Evolutionary conservation across 495 filamentous ascomycete genomes (phyloP), one percentile per base, ranked within the genome.

Genomic region (Platismatia glauca): DNA sequence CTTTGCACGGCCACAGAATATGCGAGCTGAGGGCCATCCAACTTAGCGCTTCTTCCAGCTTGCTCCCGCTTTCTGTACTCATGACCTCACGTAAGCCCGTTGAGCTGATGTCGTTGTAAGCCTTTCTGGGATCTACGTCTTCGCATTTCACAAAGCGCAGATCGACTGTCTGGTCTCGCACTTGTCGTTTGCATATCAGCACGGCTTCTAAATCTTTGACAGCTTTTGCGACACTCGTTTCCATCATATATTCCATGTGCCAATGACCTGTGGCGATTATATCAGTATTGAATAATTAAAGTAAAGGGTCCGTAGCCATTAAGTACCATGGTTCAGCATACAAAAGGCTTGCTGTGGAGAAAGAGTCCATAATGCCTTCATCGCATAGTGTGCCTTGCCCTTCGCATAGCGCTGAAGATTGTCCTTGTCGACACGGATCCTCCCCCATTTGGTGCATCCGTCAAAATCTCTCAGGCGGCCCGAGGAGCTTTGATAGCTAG

Each of bases 141-240:
- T 55, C 48, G 12, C 37, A 50, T 31, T 55, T 53, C 12, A 61
- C 35, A 20, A 61, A 61, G 20, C 59, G 59, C 7, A 61, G 33
- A 20, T 7, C 38, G 0, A 24, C 6, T 27, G 43, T 52, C 1
- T 11, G 55, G n/a, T 22, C 46, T 0, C 3, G 0, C 31, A 20
- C 1, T 5, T 2, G 0, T 33, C 35, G 35, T 31, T n/a, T 9
- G 35, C 59, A 61, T 18, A 11, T 35, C 4, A 55, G 0, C 20
- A 61, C 59, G 20, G 37, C 44, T 33, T n/a, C 20, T 9, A 61
- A 9, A 8, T 61, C 59, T 31, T 48, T 24, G 1, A 3, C 11
- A 5, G 46, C 46, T 4, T 35, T 37, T 24, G 34, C 34, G 3
- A 61, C n/a, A 7, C 3, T 16, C 20, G 46, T 38, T 18, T 29